A percentile compares a stretch with the other conserved stretches of the same genome.
These are phyloP conservation scores for Xylaria bambusicola DNA, from an alignment of 495 filamentous ascomycete genomes.

Conservation along the genomic window DNA sequence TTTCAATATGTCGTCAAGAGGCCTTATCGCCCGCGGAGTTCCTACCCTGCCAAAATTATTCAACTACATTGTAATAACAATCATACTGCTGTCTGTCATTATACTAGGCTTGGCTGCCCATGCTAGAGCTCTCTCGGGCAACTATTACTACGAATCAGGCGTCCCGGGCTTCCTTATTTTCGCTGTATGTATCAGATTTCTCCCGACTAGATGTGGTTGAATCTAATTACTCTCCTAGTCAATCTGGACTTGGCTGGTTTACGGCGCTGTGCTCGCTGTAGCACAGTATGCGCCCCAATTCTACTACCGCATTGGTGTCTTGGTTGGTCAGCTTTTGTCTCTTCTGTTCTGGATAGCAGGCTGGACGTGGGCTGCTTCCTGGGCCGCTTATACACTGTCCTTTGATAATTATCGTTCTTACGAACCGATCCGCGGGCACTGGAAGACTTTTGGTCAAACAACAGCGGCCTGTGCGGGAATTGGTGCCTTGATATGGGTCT, in stretches of 20 bases:
- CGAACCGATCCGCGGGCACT: slow-evolving; percentile 1
- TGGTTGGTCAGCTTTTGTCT: slow-evolving; percentile 35
- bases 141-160: slow-evolving; percentile 22
- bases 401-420: neutral
- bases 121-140: slow-evolving; percentile 28
- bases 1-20: slow-evolving; percentile 32
- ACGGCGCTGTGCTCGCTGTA: slow-evolving; percentile 33
- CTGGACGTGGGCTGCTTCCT: slow-evolving; percentile 44
- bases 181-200: slow-evolving; percentile 28
- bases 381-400: slow-evolving; percentile 31
- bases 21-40: slow-evolving; percentile 33
- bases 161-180: slow-evolving; percentile 39
- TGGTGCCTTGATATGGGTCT: slow-evolving; percentile 42
- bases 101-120: slow-evolving; percentile 38
- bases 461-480: slow-evolving; percentile 42
- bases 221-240: slow-evolving; percentile 25
- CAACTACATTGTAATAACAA: slow-evolving; percentile 34
- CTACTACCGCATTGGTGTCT: slow-evolving; percentile 38
- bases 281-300: slow-evolving; percentile 31
- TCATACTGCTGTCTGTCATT: slow-evolving; percentile 41
- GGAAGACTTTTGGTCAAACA: slow-evolving; percentile 26
- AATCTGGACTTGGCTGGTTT: slow-evolving; percentile 37
- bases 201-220: neutral
- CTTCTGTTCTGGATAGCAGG: slow-evolving; percentile 44
- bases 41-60: slow-evolving; percentile 37